phyloP scores from a whole-genome alignment of 352 stramenopile species.

The Globisporangium lucens region DNA sequence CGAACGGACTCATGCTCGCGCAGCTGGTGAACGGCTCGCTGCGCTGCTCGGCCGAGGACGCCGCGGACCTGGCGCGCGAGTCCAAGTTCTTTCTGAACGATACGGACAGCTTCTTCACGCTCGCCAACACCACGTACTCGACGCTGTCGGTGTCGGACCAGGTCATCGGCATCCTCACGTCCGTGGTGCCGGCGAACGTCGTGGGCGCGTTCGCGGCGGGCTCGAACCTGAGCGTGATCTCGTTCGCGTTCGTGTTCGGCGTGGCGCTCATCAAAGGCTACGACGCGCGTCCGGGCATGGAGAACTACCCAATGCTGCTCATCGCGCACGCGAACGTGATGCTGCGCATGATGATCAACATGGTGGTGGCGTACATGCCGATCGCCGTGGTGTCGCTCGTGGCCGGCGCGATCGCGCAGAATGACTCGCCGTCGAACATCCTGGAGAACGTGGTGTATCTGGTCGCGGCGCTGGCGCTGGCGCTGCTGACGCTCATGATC shows the following conservation, averaged over 20 bases:
- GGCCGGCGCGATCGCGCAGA: constrained; percentile 55
- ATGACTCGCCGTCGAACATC: constrained; percentile 38
- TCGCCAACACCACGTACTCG: constrained; percentile 31
- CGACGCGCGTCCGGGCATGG: constrained; percentile 38
- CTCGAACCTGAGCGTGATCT: constrained; percentile 67
- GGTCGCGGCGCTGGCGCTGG: constrained; percentile 39
- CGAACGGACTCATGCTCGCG: constrained; percentile 41
- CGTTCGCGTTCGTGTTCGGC: constrained; percentile 68
- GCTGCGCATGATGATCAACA: constrained; percentile 70
- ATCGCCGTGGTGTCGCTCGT: constrained; percentile 76
- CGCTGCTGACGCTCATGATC: constrained; percentile 46
- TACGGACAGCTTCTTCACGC: constrained; percentile 41
- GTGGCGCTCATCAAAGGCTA: constrained; percentile 62
- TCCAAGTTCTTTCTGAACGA: constrained; percentile 58
- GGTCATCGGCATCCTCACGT: constrained; percentile 61
- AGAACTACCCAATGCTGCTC: constrained; percentile 68
- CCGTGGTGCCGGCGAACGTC: constrained; percentile 72
- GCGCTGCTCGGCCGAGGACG: constrained; percentile 32
- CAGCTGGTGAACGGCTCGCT: constrained; percentile 32
- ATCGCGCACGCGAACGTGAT: constrained; percentile 65
- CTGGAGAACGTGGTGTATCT: constrained; percentile 53
- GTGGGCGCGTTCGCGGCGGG: constrained; percentile 52
- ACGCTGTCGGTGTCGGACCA: constrained; percentile 62
- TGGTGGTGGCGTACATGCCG: constrained; percentile 61
- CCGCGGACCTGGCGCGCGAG: constrained; percentile 25